Percentiles rank a stretch among this genome's conserved stretches.
phyloP scores from a whole-genome alignment of 495 filamentous ascomycete genomes.

The Penicillium samsonianum region DNA sequence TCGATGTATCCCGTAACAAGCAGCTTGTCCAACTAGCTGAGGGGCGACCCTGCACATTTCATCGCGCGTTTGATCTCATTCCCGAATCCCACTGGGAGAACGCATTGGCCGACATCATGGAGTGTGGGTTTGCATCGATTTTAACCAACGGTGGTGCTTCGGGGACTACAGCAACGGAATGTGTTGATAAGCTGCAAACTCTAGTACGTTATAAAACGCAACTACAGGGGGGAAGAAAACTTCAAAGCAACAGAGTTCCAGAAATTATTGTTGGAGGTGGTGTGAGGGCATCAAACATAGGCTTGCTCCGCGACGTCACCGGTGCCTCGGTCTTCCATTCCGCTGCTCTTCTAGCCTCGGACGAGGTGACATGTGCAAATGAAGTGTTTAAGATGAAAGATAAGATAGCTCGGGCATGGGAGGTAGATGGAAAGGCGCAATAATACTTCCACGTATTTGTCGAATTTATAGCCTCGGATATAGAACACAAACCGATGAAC shows the following conservation, averaged over 20 bases:
- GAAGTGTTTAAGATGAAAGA: constrained; percentile 9
- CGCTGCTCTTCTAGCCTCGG: constrained; percentile 29
- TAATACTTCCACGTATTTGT: neutral
- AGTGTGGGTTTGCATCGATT: constrained; percentile 47
- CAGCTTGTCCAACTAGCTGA: constrained; percentile 42
- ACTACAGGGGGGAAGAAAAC: neutral
- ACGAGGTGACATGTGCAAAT: neutral
- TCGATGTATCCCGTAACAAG: constrained; percentile 41
- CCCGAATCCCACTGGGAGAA: constrained; percentile 28
- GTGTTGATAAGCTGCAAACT: constrained; percentile 16
- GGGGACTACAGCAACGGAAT: constrained; percentile 21
- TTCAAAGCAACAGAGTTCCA: neutral
- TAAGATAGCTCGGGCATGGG: neutral
- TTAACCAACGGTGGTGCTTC: constrained; percentile 50
- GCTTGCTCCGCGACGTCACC: constrained; percentile 26
- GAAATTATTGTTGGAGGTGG: constrained; percentile 43
- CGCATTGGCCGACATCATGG: constrained; percentile 33
- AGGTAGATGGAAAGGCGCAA: neutral
- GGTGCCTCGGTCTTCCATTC: constrained; percentile 40
- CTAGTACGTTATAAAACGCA: constrained; percentile 1
- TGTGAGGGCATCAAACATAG: constrained; percentile 41
- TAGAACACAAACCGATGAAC: no score
- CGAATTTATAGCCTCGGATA: no score
- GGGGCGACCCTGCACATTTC: constrained; percentile 53
- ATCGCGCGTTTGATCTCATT: constrained; percentile 53